Base-by-base conservation (phyloP, 2,329 filamentous ascomycete species). In the Epicoccum nigrum region DNA sequence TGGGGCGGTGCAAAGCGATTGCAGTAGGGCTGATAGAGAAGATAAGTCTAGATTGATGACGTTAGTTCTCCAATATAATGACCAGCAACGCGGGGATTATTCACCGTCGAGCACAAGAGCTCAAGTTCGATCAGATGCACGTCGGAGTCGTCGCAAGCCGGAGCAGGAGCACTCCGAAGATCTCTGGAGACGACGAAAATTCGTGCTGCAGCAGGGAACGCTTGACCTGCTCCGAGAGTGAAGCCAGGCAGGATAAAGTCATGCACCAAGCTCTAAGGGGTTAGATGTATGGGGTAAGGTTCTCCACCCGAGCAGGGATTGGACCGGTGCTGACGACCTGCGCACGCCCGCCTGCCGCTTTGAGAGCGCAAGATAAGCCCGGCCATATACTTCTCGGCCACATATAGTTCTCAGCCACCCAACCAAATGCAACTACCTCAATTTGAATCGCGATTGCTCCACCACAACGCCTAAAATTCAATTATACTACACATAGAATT, bases 1-100 rank as follows among this genome's bases (percentile, higher is more conserved):
- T 67, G 67, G 59, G 63, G 65, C 66, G 55, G 64, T 67, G 67
- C 62, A 65, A 35, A 33, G 30, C 34, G 39, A 47, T 38, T 52
- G 49, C 49, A 46, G 51, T 47, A 56, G 33, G 51, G 55, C 46
- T 35, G 49, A 54, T 55, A 44, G 11, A 20, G 27, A 28, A 28
- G 46, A 34, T 28, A 34, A 33, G 28, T 31, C 49, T 52, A 47
- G 43, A 44, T 38, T 45, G 60, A 63, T 67, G 65, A 63, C 65
- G 60, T 58, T 51, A 25, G 42, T 32, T 52, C 33, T 37, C 28
- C 40, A 15, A 39, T 21, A 50, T 48, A 49, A 34, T 50, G 34
- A 37, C 49, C 30, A 56, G 28, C 28, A 40, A 40, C 31, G 47
- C 52, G 53, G 53, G 38, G 32, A 30, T 54, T 41, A 8, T 34